These are phyloP conservation scores for Physaria fendleri DNA, from an alignment of 345 rosid species.

Conservation along the genomic window DNA sequence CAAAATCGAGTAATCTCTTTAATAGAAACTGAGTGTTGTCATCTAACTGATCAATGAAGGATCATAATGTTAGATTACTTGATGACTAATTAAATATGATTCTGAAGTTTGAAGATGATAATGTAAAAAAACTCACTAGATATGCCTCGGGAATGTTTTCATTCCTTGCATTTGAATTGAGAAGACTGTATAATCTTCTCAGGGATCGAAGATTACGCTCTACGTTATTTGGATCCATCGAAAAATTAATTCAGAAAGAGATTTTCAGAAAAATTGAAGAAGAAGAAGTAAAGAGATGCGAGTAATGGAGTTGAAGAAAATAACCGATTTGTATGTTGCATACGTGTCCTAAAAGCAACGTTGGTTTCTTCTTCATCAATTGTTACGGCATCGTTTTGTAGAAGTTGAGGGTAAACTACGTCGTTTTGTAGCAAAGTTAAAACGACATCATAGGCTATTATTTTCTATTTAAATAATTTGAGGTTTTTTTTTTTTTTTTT, in stretches of 20 bases:
- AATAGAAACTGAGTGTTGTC: constrained; percentile 34
- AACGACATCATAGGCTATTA: neutral
- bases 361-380: neutral
- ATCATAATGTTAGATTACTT: neutral
- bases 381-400: neutral
- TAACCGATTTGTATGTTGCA: neutral
- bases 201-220: constrained; percentile 42
- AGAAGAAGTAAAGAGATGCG: neutral
- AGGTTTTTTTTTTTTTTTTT: neutral
- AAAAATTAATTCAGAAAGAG: neutral
- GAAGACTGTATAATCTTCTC: constrained; percentile 41
- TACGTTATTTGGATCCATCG: constrained; percentile 31
- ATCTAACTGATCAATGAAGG: constrained; percentile 32
- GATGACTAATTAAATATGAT: neutral
- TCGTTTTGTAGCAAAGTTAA: neutral
- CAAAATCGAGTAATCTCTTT: constrained; percentile 47
- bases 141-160: neutral
- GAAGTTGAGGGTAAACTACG: too few relatives aligned
- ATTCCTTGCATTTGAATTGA: constrained; percentile 20
- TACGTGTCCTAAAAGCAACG: neutral
- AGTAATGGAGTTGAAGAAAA: neutral
- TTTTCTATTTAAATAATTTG: neutral
- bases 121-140: constrained; percentile 28
- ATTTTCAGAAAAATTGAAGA: neutral
- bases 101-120: neutral